Evolutionary conservation across 257 asterid genomes (phyloP), one percentile per base, ranked within the genome.

Genomic region (Nicotiana attenuata): DNA sequence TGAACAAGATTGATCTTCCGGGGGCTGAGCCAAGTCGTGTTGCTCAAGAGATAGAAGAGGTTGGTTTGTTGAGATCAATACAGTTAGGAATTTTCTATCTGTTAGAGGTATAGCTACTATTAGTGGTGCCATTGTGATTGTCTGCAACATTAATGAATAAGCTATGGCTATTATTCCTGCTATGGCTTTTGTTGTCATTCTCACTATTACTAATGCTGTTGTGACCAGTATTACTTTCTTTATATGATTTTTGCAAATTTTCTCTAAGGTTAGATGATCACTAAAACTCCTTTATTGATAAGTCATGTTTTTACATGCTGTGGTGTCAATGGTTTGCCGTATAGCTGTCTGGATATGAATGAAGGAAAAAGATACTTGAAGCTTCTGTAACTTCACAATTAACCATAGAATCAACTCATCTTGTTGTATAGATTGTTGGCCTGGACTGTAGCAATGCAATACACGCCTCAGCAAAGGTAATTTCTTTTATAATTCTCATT

Each of bases 1-100:
- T 96, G 88, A 96, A 96, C 94, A 96, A 96, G 92, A 96, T 96
- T 78, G 99, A 96, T 89, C 99, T 96, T 89, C 99, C 99, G 75
- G 98, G 99, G 80, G 97, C 99, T 75, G 98, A 96, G 83, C 99
- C 99, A 69, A 90, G 87, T 87, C 93, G 95, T 82, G 96, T 96
- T 85, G 79, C 89, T 87, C 92, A 87, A 80, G 99, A 96, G 89
- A 96, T 96, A 81, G 99, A 96, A 87, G 99, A 96, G 99, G 99
- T 96, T 83, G 55, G 97, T 90, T 84, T 81, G n/a, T 80, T 67
- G 82, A 78, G 86, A 65, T 26, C 71, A 83, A 81, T 61, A 29
- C 65, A 77, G 50, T 14, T 17, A 29, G 57, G 78, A 60, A 35
- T 38, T 50, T 75, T 41, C 50, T 83, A 29, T 64, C 71, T 64